Evolutionary conservation across 257 asterid genomes (phyloP).

Genomic region (Nicotiana tomentosiformis): DNA sequence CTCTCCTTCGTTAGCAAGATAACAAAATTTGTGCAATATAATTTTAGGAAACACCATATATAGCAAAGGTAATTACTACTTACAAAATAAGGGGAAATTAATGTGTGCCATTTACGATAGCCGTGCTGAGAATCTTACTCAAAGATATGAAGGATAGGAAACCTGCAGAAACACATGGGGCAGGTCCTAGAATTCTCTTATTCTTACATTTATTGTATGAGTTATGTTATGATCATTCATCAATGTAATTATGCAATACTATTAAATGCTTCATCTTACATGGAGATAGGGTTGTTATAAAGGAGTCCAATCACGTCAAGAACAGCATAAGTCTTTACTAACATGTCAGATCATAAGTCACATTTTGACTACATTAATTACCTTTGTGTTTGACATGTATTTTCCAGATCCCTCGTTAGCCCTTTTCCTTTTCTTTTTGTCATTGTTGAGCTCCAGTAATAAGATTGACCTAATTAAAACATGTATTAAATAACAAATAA

Average conservation of each 20-base stretch:
- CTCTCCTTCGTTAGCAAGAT: neutral
- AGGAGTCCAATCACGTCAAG: neutral
- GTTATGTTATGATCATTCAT: neutral
- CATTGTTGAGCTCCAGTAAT: neutral
- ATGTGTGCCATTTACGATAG: conserved; percentile 12
- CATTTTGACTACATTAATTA: neutral
- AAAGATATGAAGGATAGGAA: conserved; percentile 14
- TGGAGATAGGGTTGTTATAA: neutral
- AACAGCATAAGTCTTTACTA: neutral
- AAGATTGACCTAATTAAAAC: neutral
- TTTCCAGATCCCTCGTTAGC: neutral
- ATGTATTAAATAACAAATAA: neutral
- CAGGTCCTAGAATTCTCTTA: conserved; percentile 7
- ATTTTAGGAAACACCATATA: neutral
- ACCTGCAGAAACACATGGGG: conserved; percentile 29
- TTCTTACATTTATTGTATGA: neutral
- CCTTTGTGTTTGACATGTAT: neutral
- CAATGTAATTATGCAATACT: neutral
- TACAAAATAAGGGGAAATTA: neutral
- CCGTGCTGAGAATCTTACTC: conserved; percentile 16
- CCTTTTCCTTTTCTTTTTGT: neutral
- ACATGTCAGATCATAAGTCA: neutral
- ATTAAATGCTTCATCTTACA: neutral
- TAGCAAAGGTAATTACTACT: neutral
- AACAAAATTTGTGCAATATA: neutral